Base-by-base conservation (phyloP, 331 rosid species). In the Malus hybrid region DNA sequence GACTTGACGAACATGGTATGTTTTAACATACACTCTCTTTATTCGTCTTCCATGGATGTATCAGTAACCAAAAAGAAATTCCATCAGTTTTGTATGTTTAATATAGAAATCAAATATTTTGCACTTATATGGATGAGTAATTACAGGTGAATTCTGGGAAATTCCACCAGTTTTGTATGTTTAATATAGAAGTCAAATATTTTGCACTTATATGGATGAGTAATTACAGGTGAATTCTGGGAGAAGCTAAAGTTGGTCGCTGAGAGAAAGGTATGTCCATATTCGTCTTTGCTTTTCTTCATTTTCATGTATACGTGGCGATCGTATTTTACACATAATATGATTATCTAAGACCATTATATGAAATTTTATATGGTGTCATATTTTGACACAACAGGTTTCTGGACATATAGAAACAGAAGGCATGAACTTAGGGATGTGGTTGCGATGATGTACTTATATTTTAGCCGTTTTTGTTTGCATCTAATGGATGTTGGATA, bases 171-270 rank as follows among this genome's bases (percentile, higher is more conserved):
- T 79, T 14, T 56, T 64, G 22, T 68, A 62, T 15, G 6, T 42
- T 55, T 33, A 19, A 39, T 18, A 16, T 31, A 10, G 52, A 79
- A 55, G 62, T 82, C 61, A 66, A 75, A 63, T 52, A 22, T 60
- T 16, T 14, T 55, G 9, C 72, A 72, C 79, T 80, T 42, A 24
- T 81, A 69, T 82, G 89, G 72, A 74, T 70, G 77, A 69, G 80
- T 81, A 24, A 69, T 34, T 54, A 56, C 95, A 94, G 97, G 80
- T 84, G 86, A 87, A 74, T 91, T 94, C 80, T 94, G 96, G 97
- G 83, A 70, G 86, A 91, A 90, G 88, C 87, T 91, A 69, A 90
- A 85, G 85, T 81, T 80, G 10, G 89, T 85, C 33, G 95, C 87
- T 52, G 96, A 86, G 82, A 84, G 72, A 81, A 91, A 90, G 97